phyloP scores from a whole-genome alignment of 805 yeast genomes.

The Metschnikowia amazonensis region DNA sequence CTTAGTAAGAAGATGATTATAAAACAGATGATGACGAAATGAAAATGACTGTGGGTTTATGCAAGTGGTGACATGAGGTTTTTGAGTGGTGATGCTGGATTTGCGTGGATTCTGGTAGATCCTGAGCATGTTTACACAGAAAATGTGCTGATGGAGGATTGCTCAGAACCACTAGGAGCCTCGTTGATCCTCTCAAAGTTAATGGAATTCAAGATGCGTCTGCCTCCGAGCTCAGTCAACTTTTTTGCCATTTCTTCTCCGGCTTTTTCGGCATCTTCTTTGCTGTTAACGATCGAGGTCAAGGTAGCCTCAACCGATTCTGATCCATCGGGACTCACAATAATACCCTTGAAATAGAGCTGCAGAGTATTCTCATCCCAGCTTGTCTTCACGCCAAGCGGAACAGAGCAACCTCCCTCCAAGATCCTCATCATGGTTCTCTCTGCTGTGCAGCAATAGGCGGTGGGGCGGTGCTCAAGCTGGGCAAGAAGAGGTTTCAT shows the following conservation, averaged over 20 bases:
- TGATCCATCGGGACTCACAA: slow-evolving; percentile 81
- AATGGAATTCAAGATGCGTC: slow-evolving; percentile 72
- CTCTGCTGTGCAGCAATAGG: slow-evolving; percentile 81
- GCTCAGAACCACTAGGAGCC: slow-evolving; percentile 22
- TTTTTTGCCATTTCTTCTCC: slow-evolving; percentile 68
- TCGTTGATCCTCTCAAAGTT: slow-evolving; percentile 62
- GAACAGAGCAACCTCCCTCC: slow-evolving; percentile 98
- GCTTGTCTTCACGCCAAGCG: slow-evolving; percentile 80
- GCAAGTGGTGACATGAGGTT: slow-evolving; percentile 4
- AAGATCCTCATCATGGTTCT: slow-evolving; percentile 79
- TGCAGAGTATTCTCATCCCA: slow-evolving; percentile 42
- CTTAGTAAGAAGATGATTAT: background rate
- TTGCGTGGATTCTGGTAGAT: background rate
- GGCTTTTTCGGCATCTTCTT: slow-evolving; percentile 61
- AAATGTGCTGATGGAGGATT: slow-evolving; percentile 3
- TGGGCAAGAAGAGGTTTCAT: slow-evolving; percentile 57
- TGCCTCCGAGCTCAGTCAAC: slow-evolving; percentile 76
- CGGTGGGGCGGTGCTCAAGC: slow-evolving; percentile 62
- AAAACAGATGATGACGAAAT: slow-evolving; percentile 5
- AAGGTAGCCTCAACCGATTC: slow-evolving; percentile 58
- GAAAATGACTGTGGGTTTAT: slow-evolving; percentile 4
- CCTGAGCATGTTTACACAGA: slow-evolving; percentile 1
- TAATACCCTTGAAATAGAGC: slow-evolving; percentile 63
- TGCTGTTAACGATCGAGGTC: slow-evolving; percentile 34
- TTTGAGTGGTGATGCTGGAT: background rate